phyloP scores from a whole-genome alignment of 1,284 basidiomycete genomes.

The Naganishia sp. region DNA sequence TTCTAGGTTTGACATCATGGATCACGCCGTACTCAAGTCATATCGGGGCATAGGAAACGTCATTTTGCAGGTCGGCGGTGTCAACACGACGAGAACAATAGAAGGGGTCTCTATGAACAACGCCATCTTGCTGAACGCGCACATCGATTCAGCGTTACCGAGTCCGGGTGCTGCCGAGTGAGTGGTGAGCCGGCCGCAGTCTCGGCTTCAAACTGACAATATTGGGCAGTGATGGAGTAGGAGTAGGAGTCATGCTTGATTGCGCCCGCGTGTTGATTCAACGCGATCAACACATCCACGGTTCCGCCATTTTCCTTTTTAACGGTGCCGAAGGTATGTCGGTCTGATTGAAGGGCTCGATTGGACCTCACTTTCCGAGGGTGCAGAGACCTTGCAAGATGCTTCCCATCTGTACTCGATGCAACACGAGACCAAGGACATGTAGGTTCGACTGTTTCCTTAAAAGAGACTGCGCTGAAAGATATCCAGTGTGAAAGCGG shows the following conservation, averaged over 20 bases:
- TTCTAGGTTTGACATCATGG: slow-evolving; percentile 80
- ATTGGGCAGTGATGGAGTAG: slow-evolving; percentile 65
- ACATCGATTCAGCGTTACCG: slow-evolving; percentile 71
- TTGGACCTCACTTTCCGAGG: not conserved
- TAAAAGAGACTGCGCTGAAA: slow-evolving; percentile 3
- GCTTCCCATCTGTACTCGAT: slow-evolving; percentile 91
- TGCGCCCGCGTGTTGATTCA: slow-evolving; percentile 76
- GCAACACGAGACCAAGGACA: slow-evolving; percentile 72
- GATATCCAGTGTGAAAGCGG: slow-evolving; percentile 69
- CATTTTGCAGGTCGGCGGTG: slow-evolving; percentile 74
- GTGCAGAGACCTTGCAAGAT: slow-evolving; percentile 70
- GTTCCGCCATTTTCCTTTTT: slow-evolving; percentile 87
- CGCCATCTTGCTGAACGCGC: slow-evolving; percentile 83
- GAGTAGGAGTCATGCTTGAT: slow-evolving; percentile 91
- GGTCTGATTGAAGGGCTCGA: slow-evolving; percentile 5
- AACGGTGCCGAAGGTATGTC: slow-evolving; percentile 76
- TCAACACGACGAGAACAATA: slow-evolving; percentile 40
- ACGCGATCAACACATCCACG: slow-evolving; percentile 68
- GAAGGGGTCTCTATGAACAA: slow-evolving; percentile 71
- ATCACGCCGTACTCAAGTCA: slow-evolving; percentile 81
- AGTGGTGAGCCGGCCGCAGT: slow-evolving; percentile 28
- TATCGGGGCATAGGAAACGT: slow-evolving; percentile 88
- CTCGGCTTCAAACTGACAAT: slow-evolving; percentile 32
- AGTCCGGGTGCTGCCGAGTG: slow-evolving; percentile 78
- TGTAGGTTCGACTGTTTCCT: slow-evolving; percentile 56